Evolutionary conservation across 1,284 basidiomycete genomes (phyloP), one percentile per base, ranked within the genome.

Genomic region (Cutaneotrichosporon sp.): DNA sequence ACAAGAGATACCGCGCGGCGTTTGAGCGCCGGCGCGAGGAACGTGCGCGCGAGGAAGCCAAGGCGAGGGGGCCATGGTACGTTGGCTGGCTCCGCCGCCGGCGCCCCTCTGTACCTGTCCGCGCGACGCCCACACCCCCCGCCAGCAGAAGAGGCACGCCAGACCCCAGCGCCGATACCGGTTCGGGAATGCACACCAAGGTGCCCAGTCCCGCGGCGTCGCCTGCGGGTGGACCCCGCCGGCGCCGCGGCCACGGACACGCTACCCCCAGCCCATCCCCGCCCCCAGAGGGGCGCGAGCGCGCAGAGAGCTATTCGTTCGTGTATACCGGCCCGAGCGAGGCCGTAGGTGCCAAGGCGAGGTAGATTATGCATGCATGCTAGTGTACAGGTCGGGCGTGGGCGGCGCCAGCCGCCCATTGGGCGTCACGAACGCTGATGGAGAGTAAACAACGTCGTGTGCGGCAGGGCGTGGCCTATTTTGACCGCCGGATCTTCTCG

Each of bases 1-100:
- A 98, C 75, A 92, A 97, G 73, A 82, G 89, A 14, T 94, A 97
- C 72, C 82, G 96, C 13, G 79, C 84, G 9, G 85, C 85, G n/a
- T 98, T 96, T 73, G 94, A 97, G 77, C 77, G 86, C 43, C 79
- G 83, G 56, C 76, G 90, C 20, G 84, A 84, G 56, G 86, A 87
- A 67, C 81, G 81, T 35, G 55, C 64, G 21, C 56, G 68, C 38
- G 72, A 74, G 50, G 63, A 66, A 52, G 63, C 56, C 2, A 45
- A 40, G 14, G 47, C 54, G 10, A 42, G 39, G 10, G 52, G 63
- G 13, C 58, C 58, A 44, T 59, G 57, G 57, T 60, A 56, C 46
- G 23, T 20, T 4, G n/a, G 23, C 46, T 26, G 48, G 39, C 23
- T 23, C 38, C 18, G 37, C 35, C 12, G 26, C 8, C 30, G 37